A percentile compares a stretch with the other conserved stretches of the same genome.
Conservation (phyloP, 441 rosid species). For the Raphanus hybrid region DNA sequence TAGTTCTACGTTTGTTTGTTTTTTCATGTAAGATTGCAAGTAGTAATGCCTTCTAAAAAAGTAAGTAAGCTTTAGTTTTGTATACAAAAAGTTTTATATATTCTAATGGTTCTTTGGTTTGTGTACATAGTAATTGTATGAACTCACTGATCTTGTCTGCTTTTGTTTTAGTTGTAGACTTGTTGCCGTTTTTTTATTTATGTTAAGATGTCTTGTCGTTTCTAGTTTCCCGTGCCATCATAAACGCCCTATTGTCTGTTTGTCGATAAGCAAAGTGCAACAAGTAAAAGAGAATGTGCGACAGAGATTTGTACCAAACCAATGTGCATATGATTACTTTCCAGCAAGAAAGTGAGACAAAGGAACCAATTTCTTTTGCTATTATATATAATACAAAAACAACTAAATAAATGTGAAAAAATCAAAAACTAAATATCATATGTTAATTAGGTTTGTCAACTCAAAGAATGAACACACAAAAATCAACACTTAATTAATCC, state of each 20-base stretch:
- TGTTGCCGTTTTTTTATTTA: background rate
- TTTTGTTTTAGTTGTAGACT: constrained; percentile 16
- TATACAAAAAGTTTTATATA: constrained; percentile 25
- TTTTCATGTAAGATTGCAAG: constrained; percentile 19
- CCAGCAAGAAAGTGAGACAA: background rate
- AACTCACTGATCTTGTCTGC: constrained; percentile 29
- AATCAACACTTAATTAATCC: background rate
- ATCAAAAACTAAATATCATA: no score
- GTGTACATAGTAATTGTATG: constrained; percentile 35
- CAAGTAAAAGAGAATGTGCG: background rate
- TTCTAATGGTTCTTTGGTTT: constrained; percentile 41
- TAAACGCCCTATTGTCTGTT: constrained; percentile 3
- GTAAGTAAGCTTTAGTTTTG: constrained; percentile 43
- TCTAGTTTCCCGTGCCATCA: background rate
- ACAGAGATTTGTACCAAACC: background rate
- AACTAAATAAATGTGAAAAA: no score
- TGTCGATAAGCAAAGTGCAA: constrained; percentile 6
- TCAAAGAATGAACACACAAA: no score
- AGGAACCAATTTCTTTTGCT: background rate
- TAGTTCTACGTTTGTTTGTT: constrained; percentile 27
- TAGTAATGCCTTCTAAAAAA: constrained; percentile 24
- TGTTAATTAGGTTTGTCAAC: no score
- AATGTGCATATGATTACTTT: background rate
- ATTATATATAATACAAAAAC: background rate
- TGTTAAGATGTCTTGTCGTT: constrained; percentile 25